phyloP scores from a whole-genome alignment of 257 asterid genomes.

The Gentiana macrophylla region DNA sequence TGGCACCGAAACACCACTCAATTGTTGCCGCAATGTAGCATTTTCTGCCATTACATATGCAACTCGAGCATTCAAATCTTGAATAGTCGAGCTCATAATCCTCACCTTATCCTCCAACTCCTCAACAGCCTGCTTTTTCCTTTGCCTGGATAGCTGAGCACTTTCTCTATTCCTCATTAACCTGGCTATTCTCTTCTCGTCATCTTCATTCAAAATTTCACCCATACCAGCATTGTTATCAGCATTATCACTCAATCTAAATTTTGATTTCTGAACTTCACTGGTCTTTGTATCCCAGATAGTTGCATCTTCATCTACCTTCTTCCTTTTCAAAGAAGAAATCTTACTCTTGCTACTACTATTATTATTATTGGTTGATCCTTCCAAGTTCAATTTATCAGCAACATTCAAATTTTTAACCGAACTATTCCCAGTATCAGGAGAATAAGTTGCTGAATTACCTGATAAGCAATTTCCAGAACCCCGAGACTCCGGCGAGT shows the following conservation, averaged over 20 bases:
- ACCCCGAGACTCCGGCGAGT: slow-evolving; percentile 58
- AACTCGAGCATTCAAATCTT: slow-evolving; percentile 71
- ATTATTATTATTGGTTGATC: slow-evolving; percentile 15
- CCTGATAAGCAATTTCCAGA: slow-evolving; percentile 47
- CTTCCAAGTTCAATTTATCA: slow-evolving; percentile 46
- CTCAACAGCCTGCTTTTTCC: slow-evolving; percentile 89
- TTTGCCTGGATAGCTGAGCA: slow-evolving; percentile 92
- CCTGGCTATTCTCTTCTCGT: slow-evolving; percentile 75
- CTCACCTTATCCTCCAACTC: slow-evolving; percentile 93
- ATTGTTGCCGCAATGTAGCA: slow-evolving; percentile 62
- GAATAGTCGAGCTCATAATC: slow-evolving; percentile 84
- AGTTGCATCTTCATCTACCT: slow-evolving; percentile 34
- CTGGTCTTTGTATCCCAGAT: slow-evolving; percentile 26
- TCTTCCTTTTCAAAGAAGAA: slow-evolving; percentile 57
- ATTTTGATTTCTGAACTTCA: slow-evolving; percentile 44
- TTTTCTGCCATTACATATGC: slow-evolving; percentile 77
- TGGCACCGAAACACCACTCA: slow-evolving; percentile 39
- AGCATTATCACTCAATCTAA: slow-evolving; percentile 12
- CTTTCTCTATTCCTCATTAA: slow-evolving; percentile 95
- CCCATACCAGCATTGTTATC: slow-evolving; percentile 17
- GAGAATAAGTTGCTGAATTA: slow-evolving; percentile 59
- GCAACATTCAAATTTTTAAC: slow-evolving; percentile 41
- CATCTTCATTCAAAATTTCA: slow-evolving; percentile 45
- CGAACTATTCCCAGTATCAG: slow-evolving; percentile 32
- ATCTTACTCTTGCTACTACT: neutral